Percentiles rank a stretch among this genome's conserved stretches.
These are phyloP conservation scores for Mortierella antarctica DNA, from an alignment of 192 early-diverging fungal species.

Conservation along the genomic window DNA sequence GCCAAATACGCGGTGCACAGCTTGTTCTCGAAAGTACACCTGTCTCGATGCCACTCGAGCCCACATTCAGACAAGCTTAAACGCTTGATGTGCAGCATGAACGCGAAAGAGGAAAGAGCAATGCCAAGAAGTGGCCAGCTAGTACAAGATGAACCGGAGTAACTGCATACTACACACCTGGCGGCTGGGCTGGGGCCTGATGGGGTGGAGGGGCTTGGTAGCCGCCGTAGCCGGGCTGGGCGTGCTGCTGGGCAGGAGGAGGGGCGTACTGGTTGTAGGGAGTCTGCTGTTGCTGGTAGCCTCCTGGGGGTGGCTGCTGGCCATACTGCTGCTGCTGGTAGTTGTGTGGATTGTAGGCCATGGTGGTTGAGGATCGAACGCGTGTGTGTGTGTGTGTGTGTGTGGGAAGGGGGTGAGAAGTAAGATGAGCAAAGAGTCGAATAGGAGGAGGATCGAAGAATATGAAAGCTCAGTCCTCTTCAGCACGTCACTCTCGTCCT, in stretches of 20 bases:
- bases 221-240: conserved; percentile 15
- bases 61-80: too few relatives aligned
- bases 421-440: neutral
- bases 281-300: conserved; percentile 5
- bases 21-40: too few relatives aligned
- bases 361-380: neutral
- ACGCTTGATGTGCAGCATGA: too few relatives aligned
- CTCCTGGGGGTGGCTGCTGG: conserved; percentile 19
- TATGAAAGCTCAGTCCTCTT: neutral
- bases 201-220: conserved; percentile 10
- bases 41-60: too few relatives aligned
- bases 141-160: neutral
- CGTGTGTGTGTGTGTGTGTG: neutral
- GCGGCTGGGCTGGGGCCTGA: neutral
- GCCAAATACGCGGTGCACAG: too few relatives aligned
- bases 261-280: neutral
- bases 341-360: conserved; percentile 49
- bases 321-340: conserved; percentile 28
- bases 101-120: too few relatives aligned
- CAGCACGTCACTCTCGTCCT: too few relatives aligned
- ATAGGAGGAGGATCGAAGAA: neutral
- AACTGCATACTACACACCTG: neutral
- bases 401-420: neutral
- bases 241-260: conserved; percentile 8
- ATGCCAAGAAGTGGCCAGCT: too few relatives aligned